Evolutionary conservation across 2,329 filamentous ascomycete genomes (phyloP).

Genomic region (Cercospora brassicicola): DNA sequence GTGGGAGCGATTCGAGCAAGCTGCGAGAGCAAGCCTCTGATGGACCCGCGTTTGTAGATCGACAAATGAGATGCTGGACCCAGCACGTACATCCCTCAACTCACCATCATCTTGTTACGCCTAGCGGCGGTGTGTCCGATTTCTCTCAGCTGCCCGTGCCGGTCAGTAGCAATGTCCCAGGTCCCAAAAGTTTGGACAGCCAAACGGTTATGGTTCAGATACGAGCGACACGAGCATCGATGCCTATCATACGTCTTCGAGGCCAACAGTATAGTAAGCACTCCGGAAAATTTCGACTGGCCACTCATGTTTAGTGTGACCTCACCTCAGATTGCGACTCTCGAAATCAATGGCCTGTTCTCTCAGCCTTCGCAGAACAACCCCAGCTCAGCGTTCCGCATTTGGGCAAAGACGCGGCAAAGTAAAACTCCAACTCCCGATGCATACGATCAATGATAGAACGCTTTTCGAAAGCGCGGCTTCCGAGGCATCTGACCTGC

Average conservation of each 20-base stretch:
- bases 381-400: background rate
- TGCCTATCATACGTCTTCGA: background rate
- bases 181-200: background rate
- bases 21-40: background rate
- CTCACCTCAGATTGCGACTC: background rate
- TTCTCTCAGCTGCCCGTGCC: background rate
- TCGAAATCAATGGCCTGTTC: background rate
- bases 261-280: background rate
- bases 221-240: background rate
- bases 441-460: background rate
- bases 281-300: background rate
- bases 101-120: background rate
- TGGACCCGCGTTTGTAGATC: background rate
- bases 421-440: background rate
- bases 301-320: background rate
- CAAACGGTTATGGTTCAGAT: background rate
- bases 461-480: background rate
- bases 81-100: background rate
- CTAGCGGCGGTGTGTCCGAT: background rate
- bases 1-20: slow-evolving; percentile 33
- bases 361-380: background rate
- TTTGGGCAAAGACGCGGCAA: background rate
- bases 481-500: background rate
- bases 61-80: background rate
- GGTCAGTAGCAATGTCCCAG: background rate